A percentile compares a stretch with the other conserved stretches of the same genome.
Evolutionary conservation across 2,329 filamentous ascomycete species (phyloP).

Genomic region (Xylaria sp.): DNA sequence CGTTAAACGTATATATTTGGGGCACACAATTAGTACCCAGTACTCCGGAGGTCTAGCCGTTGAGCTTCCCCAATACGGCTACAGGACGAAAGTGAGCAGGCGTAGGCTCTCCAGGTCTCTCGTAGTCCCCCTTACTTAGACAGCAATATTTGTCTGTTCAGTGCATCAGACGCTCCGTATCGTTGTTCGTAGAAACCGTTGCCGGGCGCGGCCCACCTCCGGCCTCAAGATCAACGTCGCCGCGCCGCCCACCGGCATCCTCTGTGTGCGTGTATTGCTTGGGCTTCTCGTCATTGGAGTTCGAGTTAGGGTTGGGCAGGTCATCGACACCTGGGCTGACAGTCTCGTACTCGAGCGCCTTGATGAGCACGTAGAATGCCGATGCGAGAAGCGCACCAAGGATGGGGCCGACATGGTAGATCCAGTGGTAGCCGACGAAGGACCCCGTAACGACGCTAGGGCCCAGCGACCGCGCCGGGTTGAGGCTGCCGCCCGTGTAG

Average conservation of each 20-base stretch:
- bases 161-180: not conserved
- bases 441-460: slow-evolving; percentile 45
- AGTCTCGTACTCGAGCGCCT: slow-evolving; percentile 44
- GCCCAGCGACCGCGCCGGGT: slow-evolving; percentile 52
- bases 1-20: not conserved
- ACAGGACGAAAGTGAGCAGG: not conserved
- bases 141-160: not conserved
- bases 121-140: not conserved
- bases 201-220: not conserved
- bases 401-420: slow-evolving; percentile 55
- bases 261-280: not conserved
- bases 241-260: not conserved
- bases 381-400: slow-evolving; percentile 53
- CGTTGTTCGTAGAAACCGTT: slow-evolving; percentile 2
- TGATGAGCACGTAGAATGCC: slow-evolving; percentile 45
- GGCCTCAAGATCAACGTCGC: not conserved
- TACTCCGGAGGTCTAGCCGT: not conserved
- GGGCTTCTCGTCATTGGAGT: not conserved
- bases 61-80: not conserved
- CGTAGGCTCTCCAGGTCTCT: not conserved
- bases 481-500: slow-evolving; percentile 50
- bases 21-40: not conserved
- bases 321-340: slow-evolving; percentile 38
- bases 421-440: slow-evolving; percentile 50
- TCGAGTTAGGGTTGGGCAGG: not conserved